These are phyloP conservation scores for Anthracocystis panici-leucophaei DNA, from an alignment of 1,284 basidiomycete species.

Conservation along the genomic window DNA sequence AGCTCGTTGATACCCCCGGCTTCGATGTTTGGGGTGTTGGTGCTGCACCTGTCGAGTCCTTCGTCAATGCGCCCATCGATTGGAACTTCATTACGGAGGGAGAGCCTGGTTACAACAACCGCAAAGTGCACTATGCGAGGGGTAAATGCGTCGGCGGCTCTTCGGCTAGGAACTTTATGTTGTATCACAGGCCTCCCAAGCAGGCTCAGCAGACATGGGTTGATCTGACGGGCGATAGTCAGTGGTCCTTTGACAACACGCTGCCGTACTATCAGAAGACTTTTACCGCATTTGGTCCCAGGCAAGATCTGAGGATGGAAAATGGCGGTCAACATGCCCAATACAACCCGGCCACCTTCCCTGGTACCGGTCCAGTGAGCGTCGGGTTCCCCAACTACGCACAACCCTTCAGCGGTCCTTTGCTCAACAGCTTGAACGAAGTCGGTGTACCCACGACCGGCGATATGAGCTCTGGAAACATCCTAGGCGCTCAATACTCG, in stretches of 20 bases:
- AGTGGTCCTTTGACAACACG: conserved; percentile 47
- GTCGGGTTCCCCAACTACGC: conserved; percentile 57
- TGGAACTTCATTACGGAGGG: conserved; percentile 50
- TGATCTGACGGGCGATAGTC: conserved; percentile 44
- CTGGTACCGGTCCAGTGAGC: conserved; percentile 35
- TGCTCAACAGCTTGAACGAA: conserved; percentile 49
- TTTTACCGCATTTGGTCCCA: conserved; percentile 44
- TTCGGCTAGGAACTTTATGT: conserved; percentile 56
- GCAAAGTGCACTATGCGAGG: conserved; percentile 47
- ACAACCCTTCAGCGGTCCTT: conserved; percentile 48
- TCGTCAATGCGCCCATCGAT: conserved; percentile 37
- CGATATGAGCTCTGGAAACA: conserved; percentile 59
- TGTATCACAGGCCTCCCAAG: conserved; percentile 51
- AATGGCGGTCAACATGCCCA: conserved; percentile 24
- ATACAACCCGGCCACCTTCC: conserved; percentile 50
- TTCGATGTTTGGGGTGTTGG: conserved; percentile 48
- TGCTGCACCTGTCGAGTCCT: conserved; percentile 13
- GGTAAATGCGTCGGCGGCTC: conserved; percentile 59
- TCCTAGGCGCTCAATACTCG: conserved; percentile 66
- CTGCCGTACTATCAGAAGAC: conserved; percentile 51
- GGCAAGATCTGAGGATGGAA: conserved; percentile 39
- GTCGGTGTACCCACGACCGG: conserved; percentile 47
- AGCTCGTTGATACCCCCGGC: conserved; percentile 49
- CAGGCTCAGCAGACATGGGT: conserved; percentile 48
- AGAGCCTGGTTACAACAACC: conserved; percentile 44